Evolutionary conservation across 108 stramenopile genomes (phyloP), one percentile per base, ranked within the genome.

Genomic region (Mayamaea pseudoterrestris): DNA sequence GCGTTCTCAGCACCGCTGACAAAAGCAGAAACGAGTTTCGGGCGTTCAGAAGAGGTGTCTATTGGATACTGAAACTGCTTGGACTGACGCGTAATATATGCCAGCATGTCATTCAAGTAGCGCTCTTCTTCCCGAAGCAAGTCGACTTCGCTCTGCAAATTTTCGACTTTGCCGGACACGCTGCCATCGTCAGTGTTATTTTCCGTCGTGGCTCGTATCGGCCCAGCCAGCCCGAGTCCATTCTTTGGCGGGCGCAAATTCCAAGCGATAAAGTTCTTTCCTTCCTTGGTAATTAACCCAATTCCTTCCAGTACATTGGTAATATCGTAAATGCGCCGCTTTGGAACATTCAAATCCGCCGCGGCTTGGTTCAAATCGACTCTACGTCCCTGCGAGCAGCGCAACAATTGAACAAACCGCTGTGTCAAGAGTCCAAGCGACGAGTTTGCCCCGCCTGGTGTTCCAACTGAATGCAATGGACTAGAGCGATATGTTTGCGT

Each of bases 291-390:
- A 1, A 93, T 82, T 23, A 96, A 63, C 18, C 61, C 47, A 11
- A 96, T 48, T 27, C 76, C 62, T 61, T 94, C 93, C 56, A 96
- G 60, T 61, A 96, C 93, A 56, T 96, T 96, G 55, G 93, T 83
- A 5, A 96, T 77, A 58, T 96, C 95, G 60, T 96, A 96, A 26
- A 96, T 93, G 17, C 95, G 68, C 16, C 95, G 68, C 20, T 92
- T 77, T 53, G 89, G 87, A 14, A 96, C 92, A 8, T 78, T 89
- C 35, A 95, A 55, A 35, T 80, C 73, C 23, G 60, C 58, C 0
- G 84, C 90, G 5, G 94, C 94, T 5, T 68, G 63, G 53, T 96
- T 96, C 44, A 96, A 63, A 69, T 96, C 94, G 44, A 95, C 56
- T n/a, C 64, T 61, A 46, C 71, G 66, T 5, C 64, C 73, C 7